Conservation (phyloP, 306 rosid species). For the Albizia julibrissin region DNA sequence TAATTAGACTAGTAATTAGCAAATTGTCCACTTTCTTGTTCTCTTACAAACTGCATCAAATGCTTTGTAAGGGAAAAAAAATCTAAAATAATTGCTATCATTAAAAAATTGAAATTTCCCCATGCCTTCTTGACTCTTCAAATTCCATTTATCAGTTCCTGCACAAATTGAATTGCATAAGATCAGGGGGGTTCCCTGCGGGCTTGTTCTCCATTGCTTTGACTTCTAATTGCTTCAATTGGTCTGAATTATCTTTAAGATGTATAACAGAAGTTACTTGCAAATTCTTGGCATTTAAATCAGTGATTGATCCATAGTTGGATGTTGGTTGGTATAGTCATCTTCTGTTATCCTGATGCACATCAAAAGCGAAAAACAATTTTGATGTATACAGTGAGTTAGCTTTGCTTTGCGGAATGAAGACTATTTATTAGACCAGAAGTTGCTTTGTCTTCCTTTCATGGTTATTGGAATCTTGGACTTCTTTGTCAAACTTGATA, state of each 20-base stretch:
- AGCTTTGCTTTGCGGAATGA: constrained; percentile 6
- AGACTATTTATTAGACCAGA: constrained; percentile 5
- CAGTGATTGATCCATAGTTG: not conserved
- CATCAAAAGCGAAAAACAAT: not conserved
- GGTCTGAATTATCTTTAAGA: not conserved
- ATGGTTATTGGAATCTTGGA: constrained; percentile 2
- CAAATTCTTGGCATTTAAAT: not conserved
- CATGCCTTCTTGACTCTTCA: not conserved
- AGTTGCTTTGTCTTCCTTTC: not conserved
- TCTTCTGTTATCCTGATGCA: not conserved
- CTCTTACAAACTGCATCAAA: not conserved
- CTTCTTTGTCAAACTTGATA: constrained; percentile 18
- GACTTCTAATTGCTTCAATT: not conserved
- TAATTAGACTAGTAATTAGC: not conserved
- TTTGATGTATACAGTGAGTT: not conserved
- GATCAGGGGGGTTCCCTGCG: not conserved
- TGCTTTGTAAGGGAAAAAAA: not conserved
- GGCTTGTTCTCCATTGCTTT: not conserved
- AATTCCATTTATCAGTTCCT: not conserved
- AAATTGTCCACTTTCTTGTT: not conserved
- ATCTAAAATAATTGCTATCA: not conserved
- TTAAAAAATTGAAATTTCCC: too few species aligned
- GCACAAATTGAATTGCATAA: not conserved
- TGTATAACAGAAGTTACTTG: not conserved
- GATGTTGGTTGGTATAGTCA: not conserved